Evolutionary conservation across 2,329 filamentous ascomycete genomes (phyloP), one percentile per base, ranked within the genome.

Genomic region (Fusarium armeniacum): DNA sequence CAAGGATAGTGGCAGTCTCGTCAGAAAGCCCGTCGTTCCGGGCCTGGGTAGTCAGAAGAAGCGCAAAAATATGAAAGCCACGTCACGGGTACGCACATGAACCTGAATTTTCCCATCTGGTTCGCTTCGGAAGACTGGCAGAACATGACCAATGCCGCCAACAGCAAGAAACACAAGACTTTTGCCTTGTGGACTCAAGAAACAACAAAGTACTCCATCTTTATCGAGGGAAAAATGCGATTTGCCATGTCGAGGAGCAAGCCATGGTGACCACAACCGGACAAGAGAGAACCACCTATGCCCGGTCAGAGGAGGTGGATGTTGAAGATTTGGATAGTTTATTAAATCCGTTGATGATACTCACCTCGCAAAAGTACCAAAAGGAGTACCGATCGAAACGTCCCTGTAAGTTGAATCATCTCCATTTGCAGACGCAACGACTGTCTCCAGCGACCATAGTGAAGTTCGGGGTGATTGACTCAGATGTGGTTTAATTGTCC

Each of bases 211-310:
- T 3, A 98, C 80, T 2, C 89, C 93, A 74, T 97, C 92, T 72
- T 94, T 92, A 65, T 93, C 91, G 6, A 94, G 82, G 6, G 82
- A 81, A 59, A 97, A 91, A 1, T 81, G 81, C 5, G 82, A 79
- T 66, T 87, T 89, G 15, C 94, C 94, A 77, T 98, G 94, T 40
- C 93, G 85, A n/a, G 95, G 95, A 10, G 91, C 93, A 13, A 97
- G 82, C 95, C 95, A 98, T 2, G 94, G 91, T 35, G 86, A 87
- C 89, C 90, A 96, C 5, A 93, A 83, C 20, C 94, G 89, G 7
- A 97, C 90, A 15, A 97, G 81, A 10, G 93, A 89, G 77, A 97
- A 95, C 89, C 93, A 97, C 72, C 91, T 88, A 52, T 49, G 16
- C 18, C 50, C 20, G 57, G 61, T 58, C 18, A 63, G 53, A 59